Base-by-base conservation (phyloP, 2,329 filamentous ascomycete species). In the Fusarium acutatum region DNA sequence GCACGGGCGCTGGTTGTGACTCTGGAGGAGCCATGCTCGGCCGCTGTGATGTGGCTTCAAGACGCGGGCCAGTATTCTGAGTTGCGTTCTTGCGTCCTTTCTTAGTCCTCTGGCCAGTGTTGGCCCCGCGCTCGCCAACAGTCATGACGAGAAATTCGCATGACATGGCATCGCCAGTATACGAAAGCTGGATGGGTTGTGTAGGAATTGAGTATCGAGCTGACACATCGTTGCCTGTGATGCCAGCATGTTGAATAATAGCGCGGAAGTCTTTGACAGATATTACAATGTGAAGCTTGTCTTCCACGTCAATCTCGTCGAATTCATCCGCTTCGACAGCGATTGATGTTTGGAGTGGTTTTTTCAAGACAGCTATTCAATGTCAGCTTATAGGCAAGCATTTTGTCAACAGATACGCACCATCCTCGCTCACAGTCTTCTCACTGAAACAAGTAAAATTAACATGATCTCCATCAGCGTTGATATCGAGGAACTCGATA, bases 71-170 rank as follows among this genome's bases (percentile, higher is more conserved):
- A 13, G 74, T 74, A 24, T 60, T 75, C 57, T 78, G 79, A 20
- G 80, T 76, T 28, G 81, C 78, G 35, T 81, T 80, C 73, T 86
- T 88, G 50, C 82, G 80, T 1, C 81, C 79, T 68, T 84, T 88
- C 71, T 85, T 88, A 49, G 83, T 84, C 77, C 85, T 88, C 67
- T 86, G 86, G 17, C 80, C 80, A 10, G 84, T 81, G 50, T 85
- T 86, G 34, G 82, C 86, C 58, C 86, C 85, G 65, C 86, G 85
- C 73, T 94, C 92, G 20, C 93, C 93, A 14, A 93, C 90, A 2
- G 93, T 96, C 93, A 95, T 95, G 68, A 96, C 87, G 47, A 94
- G 92, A 75, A 95, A 95, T 73, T 95, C 92, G 80, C 91, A 94
- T 41, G 89, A 83, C 37, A 95, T 86, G 38, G 91, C 92, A 65